phyloP scores from a whole-genome alignment of 1,284 basidiomycete species.

The Xerocomus tenax region DNA sequence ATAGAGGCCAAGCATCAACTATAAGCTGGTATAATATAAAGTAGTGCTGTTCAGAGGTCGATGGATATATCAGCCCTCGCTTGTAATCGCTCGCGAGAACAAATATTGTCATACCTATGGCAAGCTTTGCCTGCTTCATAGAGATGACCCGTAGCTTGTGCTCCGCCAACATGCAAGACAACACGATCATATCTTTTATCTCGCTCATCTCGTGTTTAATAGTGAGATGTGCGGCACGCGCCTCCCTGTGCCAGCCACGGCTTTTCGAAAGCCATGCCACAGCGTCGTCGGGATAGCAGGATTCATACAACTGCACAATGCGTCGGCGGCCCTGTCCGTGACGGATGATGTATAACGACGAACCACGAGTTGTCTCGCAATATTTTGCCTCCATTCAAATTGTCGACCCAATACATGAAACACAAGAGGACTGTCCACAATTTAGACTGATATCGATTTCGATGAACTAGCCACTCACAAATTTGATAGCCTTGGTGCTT shows the following conservation, averaged over 20 bases:
- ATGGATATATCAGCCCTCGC: neutral
- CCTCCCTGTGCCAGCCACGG: too few relatives aligned
- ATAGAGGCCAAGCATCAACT: neutral
- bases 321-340: neutral
- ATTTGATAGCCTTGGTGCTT: slow-evolving; percentile 1
- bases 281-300: neutral
- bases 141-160: slow-evolving; percentile 6
- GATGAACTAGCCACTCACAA: slow-evolving; percentile 13
- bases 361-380: slow-evolving; percentile 14
- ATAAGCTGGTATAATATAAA: neutral
- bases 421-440: slow-evolving; percentile 10
- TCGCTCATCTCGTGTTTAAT: slow-evolving; percentile 14
- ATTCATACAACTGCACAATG: slow-evolving; percentile 12
- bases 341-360: neutral
- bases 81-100: neutral
- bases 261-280: slow-evolving; percentile 17
- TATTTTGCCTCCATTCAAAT: slow-evolving; percentile 14
- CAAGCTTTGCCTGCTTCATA: neutral
- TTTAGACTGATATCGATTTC: neutral
- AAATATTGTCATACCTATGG: neutral
- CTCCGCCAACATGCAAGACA: slow-evolving; percentile 20
- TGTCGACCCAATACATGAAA: slow-evolving; percentile 9
- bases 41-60: neutral
- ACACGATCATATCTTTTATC: slow-evolving; percentile 16
- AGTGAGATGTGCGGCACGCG: slow-evolving; percentile 4